Base-by-base conservation (phyloP, 768 basidiomycete genomes). In the Suillus occidentalis region DNA sequence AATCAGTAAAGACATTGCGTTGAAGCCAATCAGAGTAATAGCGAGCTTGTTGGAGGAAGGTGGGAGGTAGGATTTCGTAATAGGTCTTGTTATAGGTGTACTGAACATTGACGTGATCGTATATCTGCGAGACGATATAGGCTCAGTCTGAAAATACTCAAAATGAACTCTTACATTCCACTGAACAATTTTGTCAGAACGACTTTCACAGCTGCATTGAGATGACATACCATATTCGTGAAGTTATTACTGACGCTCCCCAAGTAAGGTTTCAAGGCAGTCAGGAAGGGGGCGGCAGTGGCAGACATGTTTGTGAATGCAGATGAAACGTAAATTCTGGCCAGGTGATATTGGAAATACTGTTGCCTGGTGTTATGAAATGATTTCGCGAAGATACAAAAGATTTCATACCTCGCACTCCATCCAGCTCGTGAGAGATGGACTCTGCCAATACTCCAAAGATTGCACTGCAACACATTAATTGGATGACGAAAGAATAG, bases 361-460 rank as follows among this genome's bases (percentile, higher is more conserved):
- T 76, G 53, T 18, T 16, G 2, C n/a, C 16, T n/a, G 10, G 34
- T 2, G 47, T 49, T 20, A 43, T 14, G 6, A 22, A n/a, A 20
- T 12, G 28, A 56, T 3, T 10, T 16, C 28, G 56, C 14, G 39
- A n/a, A 16, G 34, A 57, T 10, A 25, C 9, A 10, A 18, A 16
- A 8, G 34, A 14, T 40, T 18, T 37, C 55, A 50, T 67, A 85
- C 84, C 8, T 81, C 77, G 74, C 87, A 88, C 20, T 82, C 79
- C 47, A 86, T 87, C 91, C 90, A 94, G 67, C 88, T 88, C 76
- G 94, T 92, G 63, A 94, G 80, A 39, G 89, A 89, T 67, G 91
- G 86, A 70, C 60, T 66, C 60, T 75, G 69, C 69, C 57, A 82
- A 83, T 28, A 89, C 75, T 93, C 91, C 49, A 95, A 87, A 34